Evolutionary conservation across 208 protist genomes (phyloP).

Genomic region (Porcisia deanei): DNA sequence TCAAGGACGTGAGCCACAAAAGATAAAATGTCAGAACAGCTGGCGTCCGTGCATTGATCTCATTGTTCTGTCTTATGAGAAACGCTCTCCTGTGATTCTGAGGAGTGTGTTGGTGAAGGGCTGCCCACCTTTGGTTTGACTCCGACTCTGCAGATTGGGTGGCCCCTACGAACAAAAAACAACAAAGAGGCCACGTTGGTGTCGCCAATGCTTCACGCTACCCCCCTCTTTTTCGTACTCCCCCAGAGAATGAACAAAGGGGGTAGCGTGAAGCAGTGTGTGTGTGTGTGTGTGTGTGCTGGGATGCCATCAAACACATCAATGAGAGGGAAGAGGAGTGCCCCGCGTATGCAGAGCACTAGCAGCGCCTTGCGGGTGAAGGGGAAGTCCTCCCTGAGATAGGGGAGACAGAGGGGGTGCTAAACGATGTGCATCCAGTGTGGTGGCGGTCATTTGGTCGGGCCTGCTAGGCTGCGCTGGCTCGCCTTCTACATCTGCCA

Average conservation of each 20-base stretch:
- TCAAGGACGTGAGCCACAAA: background rate
- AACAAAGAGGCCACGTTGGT: too few relatives aligned
- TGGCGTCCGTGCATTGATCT: background rate
- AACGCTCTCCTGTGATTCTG: too few relatives aligned
- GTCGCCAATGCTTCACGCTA: too few relatives aligned
- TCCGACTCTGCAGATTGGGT: too few relatives aligned
- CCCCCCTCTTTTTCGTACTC: too few relatives aligned
- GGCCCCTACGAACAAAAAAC: too few relatives aligned
- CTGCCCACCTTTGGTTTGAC: too few relatives aligned
- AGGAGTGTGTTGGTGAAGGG: too few relatives aligned
- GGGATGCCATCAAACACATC: background rate
- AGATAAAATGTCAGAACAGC: background rate
- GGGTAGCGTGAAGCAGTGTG: background rate
- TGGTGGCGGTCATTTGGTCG: background rate
- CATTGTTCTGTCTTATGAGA: too few relatives aligned
- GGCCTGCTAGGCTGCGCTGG: background rate
- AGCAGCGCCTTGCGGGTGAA: background rate
- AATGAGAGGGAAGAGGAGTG: background rate
- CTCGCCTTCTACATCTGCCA: constrained; percentile 66
- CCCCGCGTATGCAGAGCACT: background rate
- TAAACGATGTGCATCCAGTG: background rate
- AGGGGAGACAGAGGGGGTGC: background rate
- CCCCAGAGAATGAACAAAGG: too few relatives aligned
- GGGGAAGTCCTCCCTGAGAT: background rate
- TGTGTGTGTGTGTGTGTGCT: too few relatives aligned